Percentiles rank a stretch among this genome's conserved stretches.
Conservation (phyloP, 257 asterid species). For the Prunella vulgaris region DNA sequence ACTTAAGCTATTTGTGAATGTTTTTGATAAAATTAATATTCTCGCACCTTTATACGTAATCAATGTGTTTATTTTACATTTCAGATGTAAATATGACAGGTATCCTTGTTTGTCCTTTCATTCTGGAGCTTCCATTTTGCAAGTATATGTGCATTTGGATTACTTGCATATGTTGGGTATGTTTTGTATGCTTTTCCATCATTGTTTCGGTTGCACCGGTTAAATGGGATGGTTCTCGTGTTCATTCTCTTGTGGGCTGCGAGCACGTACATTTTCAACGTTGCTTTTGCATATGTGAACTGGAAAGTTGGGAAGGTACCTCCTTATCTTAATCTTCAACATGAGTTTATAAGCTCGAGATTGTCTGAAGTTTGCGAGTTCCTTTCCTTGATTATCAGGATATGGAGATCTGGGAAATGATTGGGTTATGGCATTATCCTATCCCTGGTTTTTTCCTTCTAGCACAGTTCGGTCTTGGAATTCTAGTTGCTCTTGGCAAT, state of each 20-base stretch:
- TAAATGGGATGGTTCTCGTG: conserved; percentile 92
- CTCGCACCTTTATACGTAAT: conserved; percentile 1
- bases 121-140: conserved; percentile 99
- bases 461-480: conserved; percentile 93
- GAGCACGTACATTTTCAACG: conserved; percentile 92
- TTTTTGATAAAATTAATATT: not conserved
- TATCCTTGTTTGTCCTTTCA: conserved; percentile 82
- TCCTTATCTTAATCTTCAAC: conserved; percentile 23
- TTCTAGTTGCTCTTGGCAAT: conserved; percentile 96
- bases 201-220: conserved; percentile 81
- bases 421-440: conserved; percentile 98
- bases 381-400: conserved; percentile 50
- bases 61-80: conserved; percentile 31
- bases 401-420: conserved; percentile 99
- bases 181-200: conserved; percentile 84
- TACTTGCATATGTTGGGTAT: conserved; percentile 94
- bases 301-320: conserved; percentile 88
- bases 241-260: conserved; percentile 99
- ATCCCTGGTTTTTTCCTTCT: conserved; percentile 96
- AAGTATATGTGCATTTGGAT: conserved; percentile 93
- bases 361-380: conserved; percentile 21
- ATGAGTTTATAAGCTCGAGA: conserved; percentile 16
- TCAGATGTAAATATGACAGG: conserved; percentile 53
- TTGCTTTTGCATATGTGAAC: conserved; percentile 78
- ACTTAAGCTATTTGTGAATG: not conserved